Evolutionary conservation across 2,329 filamentous ascomycete species (phyloP), one percentile per base, ranked within the genome.

Genomic region (Fusarium equiseti): DNA sequence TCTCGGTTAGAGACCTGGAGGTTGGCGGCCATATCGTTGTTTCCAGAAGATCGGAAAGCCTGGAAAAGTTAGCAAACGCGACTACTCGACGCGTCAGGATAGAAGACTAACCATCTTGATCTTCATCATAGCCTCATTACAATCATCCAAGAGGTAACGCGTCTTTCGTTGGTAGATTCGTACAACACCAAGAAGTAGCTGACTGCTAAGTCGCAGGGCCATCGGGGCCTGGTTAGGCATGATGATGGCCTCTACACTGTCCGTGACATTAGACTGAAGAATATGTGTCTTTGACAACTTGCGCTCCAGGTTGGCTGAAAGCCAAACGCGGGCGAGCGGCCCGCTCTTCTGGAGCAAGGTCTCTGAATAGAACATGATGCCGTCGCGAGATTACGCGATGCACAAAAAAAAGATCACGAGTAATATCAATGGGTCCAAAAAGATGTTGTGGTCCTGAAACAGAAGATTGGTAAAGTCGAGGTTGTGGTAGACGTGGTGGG

Each of bases 231-330:
- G 94, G 71, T 92, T 93, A 51, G 94, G 93, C 63, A 93, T 93
- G 73, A 98, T 96, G 80, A 99, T 99, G 74, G 94, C 94, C 80
- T 94, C 92, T 72, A 99, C 95, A 81, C 95, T 97, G 83, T 94
- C 93, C 76, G 95, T 92, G 75, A 99, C 92, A 83, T 97, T 97
- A 64, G 95, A 95, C 79, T 97, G 94, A 71, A 99, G 81, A 73
- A 98, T 96, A 77, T 98, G 94, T 70, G 94, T 94, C 84, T 99
- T 99, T 75, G 95, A 97, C 66, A 99, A 90, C 85, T 98, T 99
- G 86, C 95, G 94, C 88, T 98, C 96, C 72, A 98, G 87, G 82
- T 98, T 99, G 84, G 96, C 94, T 32, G 96, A 97, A 68, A 98
- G 89, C 96, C 96, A 99, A 84, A 98, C 95, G 79, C 94, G 93